Evolutionary conservation across 2,329 filamentous ascomycete genomes (phyloP).

Genomic region (Beauveria sp.): DNA sequence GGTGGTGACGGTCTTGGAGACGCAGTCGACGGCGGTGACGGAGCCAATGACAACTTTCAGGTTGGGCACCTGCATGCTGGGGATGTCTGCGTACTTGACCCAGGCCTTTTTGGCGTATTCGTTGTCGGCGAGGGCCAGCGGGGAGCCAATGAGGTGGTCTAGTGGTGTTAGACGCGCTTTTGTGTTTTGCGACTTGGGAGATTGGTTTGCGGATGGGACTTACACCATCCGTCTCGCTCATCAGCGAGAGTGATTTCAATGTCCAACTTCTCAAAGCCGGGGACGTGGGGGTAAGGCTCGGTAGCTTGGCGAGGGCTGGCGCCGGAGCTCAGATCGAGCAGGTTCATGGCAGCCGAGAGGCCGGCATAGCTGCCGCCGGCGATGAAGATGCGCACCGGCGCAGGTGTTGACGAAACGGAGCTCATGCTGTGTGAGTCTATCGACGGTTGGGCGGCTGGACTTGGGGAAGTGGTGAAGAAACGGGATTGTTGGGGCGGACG

Average conservation of each 20-base stretch:
- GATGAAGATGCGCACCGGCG: constrained; percentile 52
- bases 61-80: constrained; percentile 54
- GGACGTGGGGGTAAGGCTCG: constrained; percentile 30
- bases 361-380: constrained; percentile 69
- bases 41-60: constrained; percentile 60
- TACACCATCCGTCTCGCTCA: constrained; percentile 78
- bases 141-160: constrained; percentile 73
- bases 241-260: constrained; percentile 69
- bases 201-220: constrained; percentile 20
- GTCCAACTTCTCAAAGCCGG: constrained; percentile 39
- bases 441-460: not conserved
- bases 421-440: constrained; percentile 20
- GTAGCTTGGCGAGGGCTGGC: constrained; percentile 38
- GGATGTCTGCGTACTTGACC: constrained; percentile 60
- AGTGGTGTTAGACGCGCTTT: constrained; percentile 8
- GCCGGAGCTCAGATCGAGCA: constrained; percentile 58
- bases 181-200: not conserved
- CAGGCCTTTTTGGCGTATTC: constrained; percentile 61
- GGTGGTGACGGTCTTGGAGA: constrained; percentile 51
- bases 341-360: constrained; percentile 56
- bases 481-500: not conserved
- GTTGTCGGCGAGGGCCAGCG: constrained; percentile 59
- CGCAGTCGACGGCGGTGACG: constrained; percentile 52
- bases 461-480: not conserved
- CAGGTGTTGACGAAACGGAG: constrained; percentile 20